Evolutionary conservation across 345 rosid genomes (phyloP), one percentile per base, ranked within the genome.

Genomic region (Corchorus capsularis): DNA sequence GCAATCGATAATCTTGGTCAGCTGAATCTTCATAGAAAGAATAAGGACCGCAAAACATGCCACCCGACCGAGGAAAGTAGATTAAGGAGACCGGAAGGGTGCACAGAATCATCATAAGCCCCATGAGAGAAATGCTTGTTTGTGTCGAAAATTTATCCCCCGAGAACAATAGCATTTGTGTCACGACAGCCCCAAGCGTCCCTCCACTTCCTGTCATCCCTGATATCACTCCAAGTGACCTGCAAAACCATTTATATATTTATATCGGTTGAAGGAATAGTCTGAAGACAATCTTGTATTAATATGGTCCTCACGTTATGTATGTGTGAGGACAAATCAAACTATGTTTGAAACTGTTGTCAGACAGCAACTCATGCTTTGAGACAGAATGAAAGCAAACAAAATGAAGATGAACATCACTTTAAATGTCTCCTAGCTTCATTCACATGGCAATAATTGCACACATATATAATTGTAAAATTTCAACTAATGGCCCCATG

Each of bases 201-300:
- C 98, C 98, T 14, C 98, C 97, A 12, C 93, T 87, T 41, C 96
- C 97, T 6, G 96, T 90, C 86, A 94, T 91, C 62, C 96, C 97
- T 17, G 96, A 81, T 71, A 92, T 89, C 75, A 90, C 91, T 76
- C 98, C 97, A 14, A 92, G 79, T 1, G 96, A 94, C 86, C 97
- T 94, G 86, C 82, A 77, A 27, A 27, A 64, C 35, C 11, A 17
- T 12, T 27, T 19, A 11, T 3, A 19, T 13, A 11, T n/a, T n/a
- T n/a, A n/a, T 57, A 5, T 56, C 10, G 2, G 15, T 57, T 11
- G 20, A 55, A 19, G 60, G 34, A 56, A 56, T 5, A 56, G 13
- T 20, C 5, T 19, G 10, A 19, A 56, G 59, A 54, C 22, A 41
- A 41, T 41, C 6, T 4, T 41, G 45, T 41, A 4, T 41, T 7